A percentile compares a stretch with the other conserved stretches of the same genome.
These are phyloP conservation scores for Taiozyma sp. DNA, from an alignment of 1,139 yeast species.

Conservation along the genomic window DNA sequence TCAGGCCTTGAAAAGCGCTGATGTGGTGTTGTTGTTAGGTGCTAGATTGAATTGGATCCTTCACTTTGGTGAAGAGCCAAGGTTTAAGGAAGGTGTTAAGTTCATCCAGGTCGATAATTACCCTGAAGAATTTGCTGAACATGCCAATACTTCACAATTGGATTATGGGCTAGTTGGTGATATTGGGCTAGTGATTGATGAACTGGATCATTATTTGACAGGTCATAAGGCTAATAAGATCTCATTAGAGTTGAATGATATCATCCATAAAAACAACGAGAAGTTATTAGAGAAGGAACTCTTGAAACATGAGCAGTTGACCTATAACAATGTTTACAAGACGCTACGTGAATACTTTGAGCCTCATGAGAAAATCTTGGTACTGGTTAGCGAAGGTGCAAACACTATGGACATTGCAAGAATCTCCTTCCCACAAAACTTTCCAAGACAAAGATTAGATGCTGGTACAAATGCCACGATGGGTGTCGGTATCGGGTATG, in stretches of 20 bases:
- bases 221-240: conserved; percentile 28
- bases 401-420: conserved; percentile 67
- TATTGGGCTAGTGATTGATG: conserved; percentile 34
- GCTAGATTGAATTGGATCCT: conserved; percentile 65
- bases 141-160: conserved; percentile 23
- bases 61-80: conserved; percentile 54
- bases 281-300: conserved; percentile 29
- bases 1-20: conserved; percentile 45
- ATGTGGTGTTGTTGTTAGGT: conserved; percentile 51
- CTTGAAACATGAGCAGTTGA: conserved; percentile 14
- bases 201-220: conserved; percentile 28
- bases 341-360: conserved; percentile 36
- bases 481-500: conserved; percentile 63
- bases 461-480: conserved; percentile 71
- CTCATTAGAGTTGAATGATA: conserved; percentile 25
- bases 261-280: conserved; percentile 32
- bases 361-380: conserved; percentile 27
- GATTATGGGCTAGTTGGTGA: conserved; percentile 46
- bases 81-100: conserved; percentile 37
- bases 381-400: conserved; percentile 59
- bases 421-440: conserved; percentile 46
- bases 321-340: conserved; percentile 49
- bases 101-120: conserved; percentile 52
- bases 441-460: conserved; percentile 50
- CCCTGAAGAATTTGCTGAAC: conserved; percentile 43